phyloP scores from a whole-genome alignment of 148 eudicot genomes.

The Rhododendron vialii region DNA sequence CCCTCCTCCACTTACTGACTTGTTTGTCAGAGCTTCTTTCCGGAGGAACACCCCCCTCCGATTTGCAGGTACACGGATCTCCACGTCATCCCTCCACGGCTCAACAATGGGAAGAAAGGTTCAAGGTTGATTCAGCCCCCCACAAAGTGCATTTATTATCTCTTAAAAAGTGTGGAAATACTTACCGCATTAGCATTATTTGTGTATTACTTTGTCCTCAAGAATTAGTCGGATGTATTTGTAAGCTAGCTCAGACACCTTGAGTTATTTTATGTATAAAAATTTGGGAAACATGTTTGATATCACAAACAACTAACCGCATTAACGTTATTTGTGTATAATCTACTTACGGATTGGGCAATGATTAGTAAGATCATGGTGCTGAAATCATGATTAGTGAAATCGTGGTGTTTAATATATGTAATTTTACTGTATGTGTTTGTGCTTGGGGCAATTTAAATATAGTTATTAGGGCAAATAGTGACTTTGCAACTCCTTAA shows the following conservation, averaged over 20 bases:
- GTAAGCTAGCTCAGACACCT: background rate
- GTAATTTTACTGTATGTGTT: background rate
- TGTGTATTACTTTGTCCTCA: background rate
- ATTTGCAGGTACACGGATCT: too few species aligned
- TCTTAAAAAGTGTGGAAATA: background rate
- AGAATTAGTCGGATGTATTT: background rate
- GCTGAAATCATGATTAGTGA: too few species aligned
- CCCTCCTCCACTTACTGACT: too few species aligned
- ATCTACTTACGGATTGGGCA: background rate
- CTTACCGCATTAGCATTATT: background rate
- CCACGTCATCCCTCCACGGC: too few species aligned
- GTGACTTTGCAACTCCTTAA: too few species aligned
- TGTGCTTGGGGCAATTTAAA: background rate
- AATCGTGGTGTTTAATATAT: background rate
- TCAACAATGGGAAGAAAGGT: too few species aligned
- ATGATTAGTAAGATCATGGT: background rate
- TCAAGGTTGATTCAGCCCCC: too few species aligned
- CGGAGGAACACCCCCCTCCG: too few species aligned
- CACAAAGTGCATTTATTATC: too few species aligned
- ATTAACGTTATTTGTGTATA: background rate
- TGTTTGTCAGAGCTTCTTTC: too few species aligned
- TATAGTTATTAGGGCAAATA: background rate
- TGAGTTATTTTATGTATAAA: background rate
- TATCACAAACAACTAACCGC: too few species aligned
- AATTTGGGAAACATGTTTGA: background rate